Base-by-base conservation (phyloP, 495 filamentous ascomycete genomes). In the Penicillium steckii region DNA sequence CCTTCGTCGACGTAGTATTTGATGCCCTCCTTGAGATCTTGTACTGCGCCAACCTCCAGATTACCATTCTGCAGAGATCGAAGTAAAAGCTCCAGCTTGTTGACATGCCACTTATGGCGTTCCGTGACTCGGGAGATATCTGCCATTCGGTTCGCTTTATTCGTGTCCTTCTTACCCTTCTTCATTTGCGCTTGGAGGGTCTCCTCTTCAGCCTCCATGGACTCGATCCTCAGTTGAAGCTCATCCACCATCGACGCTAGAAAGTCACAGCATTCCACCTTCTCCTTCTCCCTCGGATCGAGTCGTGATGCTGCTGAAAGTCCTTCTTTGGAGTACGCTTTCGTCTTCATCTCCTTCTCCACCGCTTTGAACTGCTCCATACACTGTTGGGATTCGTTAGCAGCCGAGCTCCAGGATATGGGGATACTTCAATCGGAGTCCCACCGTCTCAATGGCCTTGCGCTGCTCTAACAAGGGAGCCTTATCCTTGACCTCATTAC, bases 261-360 rank as follows among this genome's bases (percentile, higher is more conserved):
- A 70, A 97, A 98, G 24, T 96, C 85, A 73, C 83, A 80, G 17
- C 86, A 75, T 56, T 97, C 93, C 42, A 85, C 71, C 71, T 96
- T 96, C 65, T 94, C 91, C 67, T 93, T 89, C 65, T 97, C 93
- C 64, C 87, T 94, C 2, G 94, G 94, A 73, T 98, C 94, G 37
- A 97, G 79, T 68, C 96, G 92, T 41, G 91, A 87, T 2, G 90
- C 90, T 41, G 91, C 87, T 37, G 87, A 90, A 40, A 98, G 73
- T 29, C 94, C 94, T 72, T 97, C 95, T 79, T 98, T 97, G 32
- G 95, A 97, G 70, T 95, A 98, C 50, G 94, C 93, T 72, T 98
- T 98, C 42, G 94, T 98, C 76, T 98, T 98, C 93, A 98, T 97
- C 69, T 96, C 94, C 77, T 98, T 98, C 74, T 98, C 94, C n/a